Percentiles rank a stretch among this genome's conserved stretches.
These are phyloP conservation scores for Ogataea haglerorum DNA, from an alignment of 805 yeast species.

Conservation along the genomic window DNA sequence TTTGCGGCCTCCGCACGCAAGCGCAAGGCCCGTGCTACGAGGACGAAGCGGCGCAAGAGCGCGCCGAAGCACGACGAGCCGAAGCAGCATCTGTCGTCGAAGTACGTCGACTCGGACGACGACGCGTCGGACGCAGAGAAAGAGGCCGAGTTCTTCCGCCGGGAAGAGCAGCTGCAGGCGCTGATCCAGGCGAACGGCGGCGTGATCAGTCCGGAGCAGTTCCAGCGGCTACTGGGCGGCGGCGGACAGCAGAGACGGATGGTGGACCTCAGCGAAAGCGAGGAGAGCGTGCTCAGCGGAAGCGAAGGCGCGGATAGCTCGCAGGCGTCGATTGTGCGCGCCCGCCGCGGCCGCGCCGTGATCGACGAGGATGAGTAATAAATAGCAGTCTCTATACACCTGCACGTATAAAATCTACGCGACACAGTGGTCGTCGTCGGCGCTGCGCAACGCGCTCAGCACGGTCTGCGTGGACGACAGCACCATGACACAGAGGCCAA, in stretches of 20 bases:
- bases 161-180: conserved; percentile 49
- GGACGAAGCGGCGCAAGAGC: conserved; percentile 2
- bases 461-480: conserved; percentile 78
- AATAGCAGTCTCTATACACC: neutral
- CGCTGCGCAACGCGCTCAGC: conserved; percentile 37
- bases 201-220: conserved; percentile 30
- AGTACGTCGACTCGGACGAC: conserved; percentile 57
- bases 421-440: conserved; percentile 48
- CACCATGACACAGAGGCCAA: conserved; percentile 77
- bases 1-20: conserved; percentile 12
- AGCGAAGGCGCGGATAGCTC: conserved; percentile 11
- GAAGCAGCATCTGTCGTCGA: conserved; percentile 43
- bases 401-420: conserved; percentile 1
- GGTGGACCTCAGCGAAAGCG: conserved; percentile 8
- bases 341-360: conserved; percentile 2
- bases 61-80: conserved; percentile 3
- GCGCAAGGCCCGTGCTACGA: conserved; percentile 11
- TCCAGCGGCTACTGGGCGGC: conserved; percentile 13
- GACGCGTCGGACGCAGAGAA: conserved; percentile 60
- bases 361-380: neutral
- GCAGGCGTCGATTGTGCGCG: neutral
- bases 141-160: conserved; percentile 49
- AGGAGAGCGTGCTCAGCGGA: conserved; percentile 1
- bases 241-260: conserved; percentile 5
- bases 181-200: conserved; percentile 26